phyloP scores from a whole-genome alignment of 805 yeast species.

The Pichia exigua region DNA sequence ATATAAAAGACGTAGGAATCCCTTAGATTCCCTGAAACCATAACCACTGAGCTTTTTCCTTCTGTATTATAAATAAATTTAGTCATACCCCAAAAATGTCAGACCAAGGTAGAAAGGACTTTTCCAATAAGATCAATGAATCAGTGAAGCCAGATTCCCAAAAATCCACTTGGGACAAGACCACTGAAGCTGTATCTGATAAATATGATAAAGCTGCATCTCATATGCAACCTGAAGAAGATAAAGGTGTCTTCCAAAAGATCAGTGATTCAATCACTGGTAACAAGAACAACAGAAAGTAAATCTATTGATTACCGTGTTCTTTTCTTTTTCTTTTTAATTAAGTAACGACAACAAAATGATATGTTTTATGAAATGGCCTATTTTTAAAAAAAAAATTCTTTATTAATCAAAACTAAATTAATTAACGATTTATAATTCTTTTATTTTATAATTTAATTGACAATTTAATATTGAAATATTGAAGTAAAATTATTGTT shows the following conservation, averaged over 20 bases:
- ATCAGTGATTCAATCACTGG: conserved; percentile 58
- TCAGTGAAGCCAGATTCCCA: conserved; percentile 60
- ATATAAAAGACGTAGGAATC: not conserved
- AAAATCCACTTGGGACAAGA: conserved; percentile 56
- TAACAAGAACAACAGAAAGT: conserved; percentile 29
- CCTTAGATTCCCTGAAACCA: not conserved
- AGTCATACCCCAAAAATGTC: too few species aligned
- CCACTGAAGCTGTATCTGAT: conserved; percentile 64
- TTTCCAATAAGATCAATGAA: conserved; percentile 63
- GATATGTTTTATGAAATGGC: not conserved
- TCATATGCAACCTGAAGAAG: conserved; percentile 50
- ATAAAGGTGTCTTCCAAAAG: conserved; percentile 66
- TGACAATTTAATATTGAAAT: too few species aligned
- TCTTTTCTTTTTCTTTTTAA: not conserved
- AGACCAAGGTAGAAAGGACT: conserved; percentile 64
- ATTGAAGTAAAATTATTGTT: too few species aligned
- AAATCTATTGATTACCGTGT: not conserved
- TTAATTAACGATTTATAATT: not conserved
- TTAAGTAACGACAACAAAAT: not conserved
- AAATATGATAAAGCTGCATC: conserved; percentile 58
- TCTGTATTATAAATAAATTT: too few species aligned
- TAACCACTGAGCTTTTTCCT: too few species aligned
- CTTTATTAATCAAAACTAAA: too few species aligned
- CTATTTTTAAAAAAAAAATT: not conserved
- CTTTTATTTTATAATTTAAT: too few species aligned